Base-by-base conservation (phyloP, 257 asterid species). In the Petunia secreta region DNA sequence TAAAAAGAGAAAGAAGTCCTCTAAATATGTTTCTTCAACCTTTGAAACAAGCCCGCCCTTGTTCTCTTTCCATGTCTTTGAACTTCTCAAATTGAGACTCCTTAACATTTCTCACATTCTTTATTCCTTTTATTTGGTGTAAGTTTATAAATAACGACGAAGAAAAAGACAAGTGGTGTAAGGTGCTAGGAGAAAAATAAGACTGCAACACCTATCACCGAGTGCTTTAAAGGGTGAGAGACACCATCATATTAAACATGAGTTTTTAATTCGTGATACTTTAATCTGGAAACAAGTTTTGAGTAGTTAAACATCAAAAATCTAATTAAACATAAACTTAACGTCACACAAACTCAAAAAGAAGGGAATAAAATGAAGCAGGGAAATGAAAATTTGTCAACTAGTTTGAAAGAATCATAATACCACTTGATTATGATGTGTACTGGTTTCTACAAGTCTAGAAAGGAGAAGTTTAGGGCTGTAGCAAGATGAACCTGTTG, bases 401-500 rank as follows among this genome's bases (percentile, higher is more conserved):
- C 50, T 15, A 66, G 75, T 66, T 13, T 7, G 40, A 44, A 68
- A 68, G 41, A 8, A 9, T 8, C 7, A 7, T 44, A 68, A 44
- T 9, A 16, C n/a, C 4, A 68, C 8, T 68, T 43, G n/a, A 44
- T 16, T 68, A 68, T 44, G 40, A 67, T 46, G 46, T 46, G 40
- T 25, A 69, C 25, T 15, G 59, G 43, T 44, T 15, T 43, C 8
- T 46, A 69, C 2, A 15, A 69, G 41, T 46, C 25, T 46, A 37
- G 5, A 2, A 10, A 7, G 14, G 64, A 62, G n/a, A 10, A 9
- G 69, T 68, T 79, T 77, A 71, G 78, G 38, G 46, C 2, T 16
- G 38, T 58, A 58, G 36, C 25, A 66, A 39, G 38, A 48, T 68
- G 16, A 34, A 95, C 99, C 97, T 85, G 82, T 74, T 83, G 91